Base-by-base conservation (phyloP, 805 yeast species). In the Lachancea fermentati region DNA sequence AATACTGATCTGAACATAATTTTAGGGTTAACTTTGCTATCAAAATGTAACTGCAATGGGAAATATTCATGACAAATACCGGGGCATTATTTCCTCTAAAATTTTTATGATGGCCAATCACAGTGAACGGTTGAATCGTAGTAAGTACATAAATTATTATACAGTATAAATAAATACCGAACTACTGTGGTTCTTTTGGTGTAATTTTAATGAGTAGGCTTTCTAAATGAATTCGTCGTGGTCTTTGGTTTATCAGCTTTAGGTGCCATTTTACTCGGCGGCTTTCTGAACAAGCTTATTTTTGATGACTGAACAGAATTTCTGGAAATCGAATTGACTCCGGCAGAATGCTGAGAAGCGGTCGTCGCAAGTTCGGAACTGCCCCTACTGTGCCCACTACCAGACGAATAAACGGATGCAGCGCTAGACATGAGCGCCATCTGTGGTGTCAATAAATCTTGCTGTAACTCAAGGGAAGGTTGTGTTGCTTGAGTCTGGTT, bases 1-100 rank as follows among this genome's bases (percentile, higher is more conserved):
- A 69, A 55, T 45, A 76, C 75, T 43, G 71, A 60, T 71, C 73
- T 76, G 57, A 75, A 72, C 82, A 76, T 76, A 34, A n/a, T 41
- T 36, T n/a, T n/a, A n/a, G n/a, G n/a, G n/a, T n/a, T n/a, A n/a
- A n/a, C n/a, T n/a, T n/a, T n/a, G n/a, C n/a, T n/a, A n/a, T n/a
- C n/a, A n/a, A n/a, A n/a, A n/a, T n/a, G n/a, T n/a, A n/a, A n/a
- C n/a, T n/a, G n/a, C n/a, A n/a, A n/a, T n/a, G n/a, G n/a, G n/a
- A n/a, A n/a, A n/a, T n/a, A n/a, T n/a, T n/a, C n/a, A n/a, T n/a
- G n/a, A n/a, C n/a, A n/a, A n/a, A n/a, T n/a, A n/a, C n/a, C n/a
- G n/a, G n/a, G n/a, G n/a, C n/a, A n/a, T n/a, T n/a, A n/a, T n/a
- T n/a, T n/a, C n/a, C n/a, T n/a, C n/a, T n/a, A n/a, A n/a, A n/a